These are phyloP conservation scores for Lojkania enalia DNA, from an alignment of 2,329 filamentous ascomycete species.

Conservation along the genomic window DNA sequence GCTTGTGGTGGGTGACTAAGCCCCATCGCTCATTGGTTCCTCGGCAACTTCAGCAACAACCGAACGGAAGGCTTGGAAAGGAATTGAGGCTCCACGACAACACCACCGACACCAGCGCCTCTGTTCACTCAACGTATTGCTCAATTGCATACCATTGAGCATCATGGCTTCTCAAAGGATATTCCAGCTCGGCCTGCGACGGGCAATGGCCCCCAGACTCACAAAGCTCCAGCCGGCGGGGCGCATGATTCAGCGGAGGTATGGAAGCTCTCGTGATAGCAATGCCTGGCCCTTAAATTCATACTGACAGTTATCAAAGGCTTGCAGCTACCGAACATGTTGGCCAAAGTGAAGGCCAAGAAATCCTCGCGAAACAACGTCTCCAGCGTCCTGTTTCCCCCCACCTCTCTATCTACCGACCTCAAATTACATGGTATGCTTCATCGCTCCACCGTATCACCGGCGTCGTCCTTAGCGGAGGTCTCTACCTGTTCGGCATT, in stretches of 20 bases:
- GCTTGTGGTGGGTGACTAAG: conserved; percentile 30
- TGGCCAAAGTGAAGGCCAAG: conserved; percentile 56
- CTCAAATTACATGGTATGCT: conserved; percentile 82
- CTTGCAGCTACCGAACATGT: conserved; percentile 62
- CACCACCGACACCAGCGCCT: conserved; percentile 30
- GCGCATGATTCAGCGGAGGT: conserved; percentile 55
- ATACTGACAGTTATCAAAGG: conserved; percentile 23
- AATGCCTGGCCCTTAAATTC: conserved; percentile 8
- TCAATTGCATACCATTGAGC: conserved; percentile 22
- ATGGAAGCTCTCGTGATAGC: conserved; percentile 30
- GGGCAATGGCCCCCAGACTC: conserved; percentile 47
- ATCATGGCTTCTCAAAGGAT: conserved; percentile 52
- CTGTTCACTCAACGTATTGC: conserved; percentile 24
- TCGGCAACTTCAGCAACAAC: conserved; percentile 30
- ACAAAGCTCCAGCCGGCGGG: conserved; percentile 43
- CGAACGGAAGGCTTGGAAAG: conserved; percentile 21
- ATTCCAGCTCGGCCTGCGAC: conserved; percentile 50
- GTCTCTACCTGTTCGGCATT: conserved; percentile 77
- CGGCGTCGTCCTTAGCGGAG: conserved; percentile 70
- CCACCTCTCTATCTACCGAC: conserved; percentile 83
- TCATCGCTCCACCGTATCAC: conserved; percentile 81
- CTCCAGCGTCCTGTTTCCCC: conserved; percentile 79
- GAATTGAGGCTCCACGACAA: conserved; percentile 26
- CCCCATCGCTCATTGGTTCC: conserved; percentile 32
- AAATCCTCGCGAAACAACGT: conserved; percentile 80